Base-by-base conservation (phyloP, 2,329 filamentous ascomycete genomes). In the Paracoccidioides lutzii region DNA sequence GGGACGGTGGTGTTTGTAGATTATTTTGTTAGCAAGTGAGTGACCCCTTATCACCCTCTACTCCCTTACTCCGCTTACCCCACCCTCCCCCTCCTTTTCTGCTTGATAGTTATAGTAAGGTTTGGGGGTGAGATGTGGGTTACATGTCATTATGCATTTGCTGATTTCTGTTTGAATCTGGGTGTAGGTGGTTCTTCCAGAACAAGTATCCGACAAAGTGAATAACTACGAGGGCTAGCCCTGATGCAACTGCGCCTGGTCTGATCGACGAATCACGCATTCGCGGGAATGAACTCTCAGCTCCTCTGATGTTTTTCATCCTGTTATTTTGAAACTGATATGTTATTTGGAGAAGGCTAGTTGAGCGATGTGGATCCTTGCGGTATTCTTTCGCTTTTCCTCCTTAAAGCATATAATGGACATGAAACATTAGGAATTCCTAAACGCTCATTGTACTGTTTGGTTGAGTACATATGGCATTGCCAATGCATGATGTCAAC, bases 201-300 rank as follows among this genome's bases (percentile, higher is more conserved):
- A 77, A 76, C 68, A 77, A 76, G 63, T 77, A 73, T 61, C 75
- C 75, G 52, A 69, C 69, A 55, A 75, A 76, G 67, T 75, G 72
- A 62, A 46, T n/a, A 8, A n/a, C 46, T n/a, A 14, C 12, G 14
- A 4, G 22, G 22, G 22, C 22, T 22, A 22, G 22, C 22, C 22
- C 22, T 22, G 22, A 22, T 22, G 22, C 22, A 22, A 15, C 22
- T 37, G 7, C 14, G 46, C 12, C n/a, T 8, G 4, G 42, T 28
- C 7, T 44, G n/a, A 44, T 44, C 5, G 9, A 28, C 28, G 7
- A 14, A 42, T 42, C 8, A 42, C 8, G 4, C 42, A 8, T 42
- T 28, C 12, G 15, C 33, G 3, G 33, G n/a, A 12, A 8, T 33
- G 44, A n/a, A 33, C 22, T 22, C 22, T 22, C 22, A 22, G 22